phyloP scores from a whole-genome alignment of 2,329 filamentous ascomycete species.

The Botryotinia calthae region DNA sequence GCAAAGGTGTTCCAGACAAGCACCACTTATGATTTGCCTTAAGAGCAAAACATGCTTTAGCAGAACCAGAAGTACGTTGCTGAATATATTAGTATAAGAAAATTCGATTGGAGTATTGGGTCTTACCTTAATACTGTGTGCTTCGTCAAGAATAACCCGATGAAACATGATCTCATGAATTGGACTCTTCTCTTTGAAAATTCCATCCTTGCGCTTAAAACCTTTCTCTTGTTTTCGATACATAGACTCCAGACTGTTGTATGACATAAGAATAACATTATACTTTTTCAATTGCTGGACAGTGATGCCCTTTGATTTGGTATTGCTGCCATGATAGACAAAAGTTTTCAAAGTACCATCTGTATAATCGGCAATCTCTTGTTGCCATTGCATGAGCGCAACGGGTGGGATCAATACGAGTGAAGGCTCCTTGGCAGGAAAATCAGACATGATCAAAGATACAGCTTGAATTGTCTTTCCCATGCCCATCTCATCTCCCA shows the following conservation, averaged over 20 bases:
- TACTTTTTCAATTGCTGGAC: constrained; percentile 74
- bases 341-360: constrained; percentile 87
- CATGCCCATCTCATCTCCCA: constrained; percentile 98
- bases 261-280: constrained; percentile 97
- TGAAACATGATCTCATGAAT: constrained; percentile 88
- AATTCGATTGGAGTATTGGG: neutral
- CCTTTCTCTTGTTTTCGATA: constrained; percentile 91
- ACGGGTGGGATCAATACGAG: constrained; percentile 90
- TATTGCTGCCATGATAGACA: constrained; percentile 83
- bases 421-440: constrained; percentile 76
- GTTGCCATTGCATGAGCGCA: constrained; percentile 92
- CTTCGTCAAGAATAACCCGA: constrained; percentile 89
- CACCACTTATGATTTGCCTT: constrained; percentile 92
- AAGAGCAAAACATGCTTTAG: constrained; percentile 90
- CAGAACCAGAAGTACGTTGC: constrained; percentile 82
- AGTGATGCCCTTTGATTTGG: constrained; percentile 74
- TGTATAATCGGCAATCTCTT: constrained; percentile 77
- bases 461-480: constrained; percentile 99
- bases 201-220: constrained; percentile 73
- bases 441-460: constrained; percentile 97
- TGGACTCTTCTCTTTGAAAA: constrained; percentile 74
- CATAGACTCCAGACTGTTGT: constrained; percentile 86
- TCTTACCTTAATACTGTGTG: constrained; percentile 81
- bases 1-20: constrained; percentile 88
- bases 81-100: constrained; percentile 38